Evolutionary conservation across 495 filamentous ascomycete genomes (phyloP).

Genomic region (Penicillium goetzii): DNA sequence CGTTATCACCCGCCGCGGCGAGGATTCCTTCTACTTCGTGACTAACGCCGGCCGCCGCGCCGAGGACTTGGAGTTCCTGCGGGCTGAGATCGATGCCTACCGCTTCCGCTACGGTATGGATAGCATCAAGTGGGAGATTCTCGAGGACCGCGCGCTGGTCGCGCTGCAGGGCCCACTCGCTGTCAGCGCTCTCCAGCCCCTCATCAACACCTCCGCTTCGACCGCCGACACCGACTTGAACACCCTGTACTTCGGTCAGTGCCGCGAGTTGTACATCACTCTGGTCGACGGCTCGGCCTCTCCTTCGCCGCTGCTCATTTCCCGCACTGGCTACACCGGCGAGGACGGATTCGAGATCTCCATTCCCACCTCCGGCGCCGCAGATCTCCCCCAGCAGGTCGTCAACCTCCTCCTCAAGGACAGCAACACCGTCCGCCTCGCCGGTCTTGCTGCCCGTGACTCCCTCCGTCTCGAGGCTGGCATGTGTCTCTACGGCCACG

Average conservation of each 20-base stretch:
- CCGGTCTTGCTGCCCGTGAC: conserved; percentile 89
- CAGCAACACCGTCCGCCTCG: conserved; percentile 69
- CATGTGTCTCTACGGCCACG: conserved; percentile 98
- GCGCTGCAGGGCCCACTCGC: conserved; percentile 88
- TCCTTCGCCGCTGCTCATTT: conserved; percentile 68
- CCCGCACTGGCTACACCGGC: conserved; percentile 91
- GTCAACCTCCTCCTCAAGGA: conserved; percentile 66
- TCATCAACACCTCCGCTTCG: conserved; percentile 49
- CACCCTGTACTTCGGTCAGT: conserved; percentile 80
- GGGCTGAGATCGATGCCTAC: conserved; percentile 61
- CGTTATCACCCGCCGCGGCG: conserved; percentile 75
- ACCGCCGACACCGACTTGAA: conserved; percentile 58
- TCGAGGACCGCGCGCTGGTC: conserved; percentile 68
- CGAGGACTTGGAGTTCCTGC: conserved; percentile 80
- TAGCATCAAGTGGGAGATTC: conserved; percentile 70
- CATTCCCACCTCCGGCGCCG: conserved; percentile 58
- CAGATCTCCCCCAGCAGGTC: conserved; percentile 47
- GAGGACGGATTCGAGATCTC: conserved; percentile 99
- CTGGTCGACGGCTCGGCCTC: conserved; percentile 47
- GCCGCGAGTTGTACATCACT: conserved; percentile 58
- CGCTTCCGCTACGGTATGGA: conserved; percentile 47
- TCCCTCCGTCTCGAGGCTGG: conserved; percentile 92
- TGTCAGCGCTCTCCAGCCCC: conserved; percentile 62
- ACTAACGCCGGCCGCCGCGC: conserved; percentile 92
- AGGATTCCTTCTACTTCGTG: conserved; percentile 82